Percentiles rank a stretch among this genome's conserved stretches.
Evolutionary conservation across 1,284 basidiomycete species (phyloP).

Genomic region (Fomitopsis palustris): DNA sequence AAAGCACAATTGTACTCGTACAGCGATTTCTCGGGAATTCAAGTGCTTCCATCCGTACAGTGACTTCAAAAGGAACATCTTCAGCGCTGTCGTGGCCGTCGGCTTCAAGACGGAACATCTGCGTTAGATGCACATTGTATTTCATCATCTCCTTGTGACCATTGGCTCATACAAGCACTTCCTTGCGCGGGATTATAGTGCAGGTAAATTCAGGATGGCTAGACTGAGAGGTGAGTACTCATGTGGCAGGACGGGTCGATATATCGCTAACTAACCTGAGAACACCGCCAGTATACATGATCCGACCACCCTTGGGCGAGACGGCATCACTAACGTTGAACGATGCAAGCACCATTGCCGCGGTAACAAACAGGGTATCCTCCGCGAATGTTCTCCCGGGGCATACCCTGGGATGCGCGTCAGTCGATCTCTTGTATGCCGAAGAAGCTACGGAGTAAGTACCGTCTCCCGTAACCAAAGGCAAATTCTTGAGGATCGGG

Average conservation of each 20-base stretch:
- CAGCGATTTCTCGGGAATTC: too few species aligned
- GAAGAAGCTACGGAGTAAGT: not conserved
- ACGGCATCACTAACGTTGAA: conserved; percentile 10
- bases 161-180: too few species aligned
- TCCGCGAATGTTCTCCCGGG: conserved; percentile 12
- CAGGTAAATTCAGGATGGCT: conserved; percentile 1
- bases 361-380: conserved; percentile 12
- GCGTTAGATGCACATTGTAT: too few species aligned
- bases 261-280: not conserved
- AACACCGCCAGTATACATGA: not conserved
- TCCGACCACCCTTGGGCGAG: not conserved
- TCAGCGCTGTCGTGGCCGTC: too few species aligned
- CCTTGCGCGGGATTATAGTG: not conserved
- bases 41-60: too few species aligned
- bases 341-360: conserved; percentile 11
- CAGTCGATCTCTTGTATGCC: not conserved
- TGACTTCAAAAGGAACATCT: too few species aligned
- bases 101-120: too few species aligned
- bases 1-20: too few species aligned
- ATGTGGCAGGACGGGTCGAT: too few species aligned
- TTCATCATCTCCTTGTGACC: too few species aligned
- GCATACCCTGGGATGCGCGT: conserved; percentile 3
- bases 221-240: not conserved
- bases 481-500: conserved; percentile 20
- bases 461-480: conserved; percentile 28